These are phyloP conservation scores for Suhomyces bolitotheri DNA, from an alignment of 1,139 yeast species.

Conservation along the genomic window DNA sequence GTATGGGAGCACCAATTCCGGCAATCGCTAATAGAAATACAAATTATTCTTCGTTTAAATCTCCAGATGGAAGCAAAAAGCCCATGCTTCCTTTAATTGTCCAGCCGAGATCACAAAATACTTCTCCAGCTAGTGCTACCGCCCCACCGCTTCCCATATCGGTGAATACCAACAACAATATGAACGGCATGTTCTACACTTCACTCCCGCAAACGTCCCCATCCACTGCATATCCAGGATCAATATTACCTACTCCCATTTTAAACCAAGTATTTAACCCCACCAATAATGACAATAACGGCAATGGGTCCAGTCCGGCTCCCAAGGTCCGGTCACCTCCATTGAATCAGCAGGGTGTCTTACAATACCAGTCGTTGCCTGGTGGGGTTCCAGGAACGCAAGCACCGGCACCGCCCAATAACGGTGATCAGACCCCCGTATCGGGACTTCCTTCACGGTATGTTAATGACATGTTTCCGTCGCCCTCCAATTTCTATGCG, in stretches of 20 bases:
- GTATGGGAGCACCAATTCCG: conserved; percentile 17
- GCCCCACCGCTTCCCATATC: conserved; percentile 40
- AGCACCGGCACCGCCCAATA: conserved; percentile 9
- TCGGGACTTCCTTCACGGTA: conserved; percentile 53
- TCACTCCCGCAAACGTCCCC: conserved; percentile 34
- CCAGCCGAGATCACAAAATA: conserved; percentile 42
- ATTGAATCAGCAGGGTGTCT: conserved; percentile 4
- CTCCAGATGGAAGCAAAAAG: conserved; percentile 37
- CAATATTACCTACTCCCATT: conserved; percentile 40
- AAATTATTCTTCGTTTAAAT: conserved; percentile 34
- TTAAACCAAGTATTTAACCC: conserved; percentile 36
- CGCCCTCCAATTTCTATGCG: conserved; percentile 52
- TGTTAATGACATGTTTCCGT: conserved; percentile 56
- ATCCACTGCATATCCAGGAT: conserved; percentile 22
- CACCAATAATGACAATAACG: conserved; percentile 11
- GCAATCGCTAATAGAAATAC: conserved; percentile 21
- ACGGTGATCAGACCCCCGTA: conserved; percentile 52
- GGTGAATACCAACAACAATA: conserved; percentile 8
- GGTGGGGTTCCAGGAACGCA: not conserved
- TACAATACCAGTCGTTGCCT: conserved; percentile 3
- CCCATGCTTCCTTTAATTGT: conserved; percentile 45
- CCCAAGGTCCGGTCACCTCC: conserved; percentile 6
- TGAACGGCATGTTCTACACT: conserved; percentile 23
- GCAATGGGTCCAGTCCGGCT: conserved; percentile 2
- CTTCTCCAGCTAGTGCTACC: conserved; percentile 46